Conservation (phyloP, 768 basidiomycete species). For the Daedaleopsis nitida region DNA sequence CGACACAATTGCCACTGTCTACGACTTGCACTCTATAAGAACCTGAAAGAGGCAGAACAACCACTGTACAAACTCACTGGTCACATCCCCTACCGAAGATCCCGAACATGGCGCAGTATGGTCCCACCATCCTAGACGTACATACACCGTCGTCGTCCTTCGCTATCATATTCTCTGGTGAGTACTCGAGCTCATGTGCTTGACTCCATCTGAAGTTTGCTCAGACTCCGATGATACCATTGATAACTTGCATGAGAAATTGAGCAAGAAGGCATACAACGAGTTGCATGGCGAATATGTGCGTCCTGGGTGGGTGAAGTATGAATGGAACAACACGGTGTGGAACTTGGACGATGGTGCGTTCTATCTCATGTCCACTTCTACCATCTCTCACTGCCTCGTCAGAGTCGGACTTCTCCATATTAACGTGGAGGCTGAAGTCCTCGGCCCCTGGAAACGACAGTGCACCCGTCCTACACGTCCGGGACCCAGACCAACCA, state of each 20-base stretch:
- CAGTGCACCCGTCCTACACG: slow-evolving; percentile 56
- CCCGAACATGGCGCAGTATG: slow-evolving; percentile 22
- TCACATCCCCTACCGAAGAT: not conserved
- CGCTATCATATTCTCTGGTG: slow-evolving; percentile 74
- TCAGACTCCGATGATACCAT: slow-evolving; percentile 73
- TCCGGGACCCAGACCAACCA: slow-evolving; percentile 60
- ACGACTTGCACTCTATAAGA: too few species aligned
- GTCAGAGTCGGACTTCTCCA: slow-evolving; percentile 83
- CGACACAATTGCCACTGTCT: too few species aligned
- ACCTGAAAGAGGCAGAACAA: too few species aligned
- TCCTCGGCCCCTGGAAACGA: slow-evolving; percentile 29
- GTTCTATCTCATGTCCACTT: slow-evolving; percentile 6
- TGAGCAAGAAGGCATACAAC: slow-evolving; percentile 64
- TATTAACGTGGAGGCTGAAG: slow-evolving; percentile 78
- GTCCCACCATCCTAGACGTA: slow-evolving; percentile 60
- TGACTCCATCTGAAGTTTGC: slow-evolving; percentile 7
- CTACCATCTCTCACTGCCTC: slow-evolving; percentile 1
- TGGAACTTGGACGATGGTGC: slow-evolving; percentile 92
- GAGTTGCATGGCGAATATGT: slow-evolving; percentile 64
- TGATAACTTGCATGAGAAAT: slow-evolving; percentile 64
- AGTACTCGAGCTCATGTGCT: slow-evolving; percentile 28
- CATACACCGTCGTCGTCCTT: slow-evolving; percentile 80
- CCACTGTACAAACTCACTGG: too few species aligned
- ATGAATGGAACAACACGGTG: slow-evolving; percentile 73
- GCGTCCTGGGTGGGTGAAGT: slow-evolving; percentile 83